Evolutionary conservation across 306 rosid species (phyloP).

Genomic region (Lotus japonicus): DNA sequence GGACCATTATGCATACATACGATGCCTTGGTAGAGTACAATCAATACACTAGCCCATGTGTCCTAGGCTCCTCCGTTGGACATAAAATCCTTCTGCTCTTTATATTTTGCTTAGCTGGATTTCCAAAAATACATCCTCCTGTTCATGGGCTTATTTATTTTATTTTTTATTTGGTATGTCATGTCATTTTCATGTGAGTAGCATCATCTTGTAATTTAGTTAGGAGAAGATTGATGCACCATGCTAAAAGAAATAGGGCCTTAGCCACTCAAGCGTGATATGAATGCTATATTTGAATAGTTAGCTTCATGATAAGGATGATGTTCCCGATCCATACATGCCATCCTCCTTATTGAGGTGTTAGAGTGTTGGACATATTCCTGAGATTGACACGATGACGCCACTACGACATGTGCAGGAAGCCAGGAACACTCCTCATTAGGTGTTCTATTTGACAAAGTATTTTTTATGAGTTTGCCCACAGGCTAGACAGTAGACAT

Average conservation of each 20-base stretch:
- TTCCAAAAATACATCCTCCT: not conserved
- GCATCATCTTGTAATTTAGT: not conserved
- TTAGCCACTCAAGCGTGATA: not conserved
- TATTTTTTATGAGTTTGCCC: too few relatives aligned
- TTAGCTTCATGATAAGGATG: constrained; percentile 11
- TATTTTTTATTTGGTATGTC: not conserved
- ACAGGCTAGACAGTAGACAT: too few relatives aligned
- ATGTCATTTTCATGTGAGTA: not conserved
- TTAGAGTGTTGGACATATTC: too few relatives aligned
- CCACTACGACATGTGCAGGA: too few relatives aligned
- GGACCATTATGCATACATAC: not conserved
- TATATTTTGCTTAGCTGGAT: not conserved
- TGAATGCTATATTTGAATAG: not conserved
- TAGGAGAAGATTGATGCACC: not conserved
- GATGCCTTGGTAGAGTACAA: not conserved
- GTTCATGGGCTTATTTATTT: not conserved
- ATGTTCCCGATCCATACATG: not conserved
- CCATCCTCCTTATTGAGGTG: not conserved
- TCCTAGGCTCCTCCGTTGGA: not conserved
- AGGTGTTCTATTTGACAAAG: too few relatives aligned
- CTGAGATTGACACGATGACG: too few relatives aligned
- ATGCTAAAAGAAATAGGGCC: constrained; percentile 7
- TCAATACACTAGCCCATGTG: not conserved
- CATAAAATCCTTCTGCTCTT: not conserved
- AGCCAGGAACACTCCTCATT: too few relatives aligned